Evolutionary conservation across 2,329 filamentous ascomycete species (phyloP).

Genomic region (Arthrinium puccinioides): DNA sequence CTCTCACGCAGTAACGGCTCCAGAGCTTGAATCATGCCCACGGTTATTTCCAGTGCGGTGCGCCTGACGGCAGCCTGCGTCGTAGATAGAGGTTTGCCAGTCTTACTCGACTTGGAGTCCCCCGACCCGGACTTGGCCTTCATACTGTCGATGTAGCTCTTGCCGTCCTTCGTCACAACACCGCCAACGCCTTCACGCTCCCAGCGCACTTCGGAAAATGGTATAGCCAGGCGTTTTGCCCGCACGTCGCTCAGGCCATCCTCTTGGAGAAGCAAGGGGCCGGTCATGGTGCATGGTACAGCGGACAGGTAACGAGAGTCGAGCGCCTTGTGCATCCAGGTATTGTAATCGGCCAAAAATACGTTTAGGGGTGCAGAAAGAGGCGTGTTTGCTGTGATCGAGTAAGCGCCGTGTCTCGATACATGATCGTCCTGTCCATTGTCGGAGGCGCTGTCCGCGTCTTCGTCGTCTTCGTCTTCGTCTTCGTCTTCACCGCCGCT

Average conservation of each 20-base stretch:
- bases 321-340: slow-evolving; percentile 71
- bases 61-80: slow-evolving; percentile 68
- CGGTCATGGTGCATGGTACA: slow-evolving; percentile 72
- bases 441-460: slow-evolving; percentile 19
- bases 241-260: slow-evolving; percentile 63
- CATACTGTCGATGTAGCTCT: slow-evolving; percentile 50
- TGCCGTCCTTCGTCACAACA: slow-evolving; percentile 52
- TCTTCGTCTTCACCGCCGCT: slow-evolving; percentile 49
- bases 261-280: slow-evolving; percentile 74
- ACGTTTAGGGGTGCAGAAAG: slow-evolving; percentile 75
- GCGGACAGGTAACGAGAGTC: slow-evolving; percentile 62
- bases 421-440: slow-evolving; percentile 57
- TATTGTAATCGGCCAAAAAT: slow-evolving; percentile 76
- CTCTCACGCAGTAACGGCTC: slow-evolving; percentile 76
- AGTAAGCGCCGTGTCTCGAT: slow-evolving; percentile 68
- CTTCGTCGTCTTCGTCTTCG: slow-evolving; percentile 39
- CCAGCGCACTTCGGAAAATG: slow-evolving; percentile 78
- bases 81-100: slow-evolving; percentile 48
- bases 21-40: slow-evolving; percentile 78
- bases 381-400: slow-evolving; percentile 75
- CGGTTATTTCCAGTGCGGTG: slow-evolving; percentile 73
- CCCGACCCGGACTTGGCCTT: slow-evolving; percentile 38
- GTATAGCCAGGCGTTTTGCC: slow-evolving; percentile 76
- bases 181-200: slow-evolving; percentile 68
- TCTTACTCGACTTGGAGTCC: slow-evolving; percentile 20